Evolutionary conservation across 2,329 filamentous ascomycete genomes (phyloP).

Genomic region (Pleoardoris graminearum): DNA sequence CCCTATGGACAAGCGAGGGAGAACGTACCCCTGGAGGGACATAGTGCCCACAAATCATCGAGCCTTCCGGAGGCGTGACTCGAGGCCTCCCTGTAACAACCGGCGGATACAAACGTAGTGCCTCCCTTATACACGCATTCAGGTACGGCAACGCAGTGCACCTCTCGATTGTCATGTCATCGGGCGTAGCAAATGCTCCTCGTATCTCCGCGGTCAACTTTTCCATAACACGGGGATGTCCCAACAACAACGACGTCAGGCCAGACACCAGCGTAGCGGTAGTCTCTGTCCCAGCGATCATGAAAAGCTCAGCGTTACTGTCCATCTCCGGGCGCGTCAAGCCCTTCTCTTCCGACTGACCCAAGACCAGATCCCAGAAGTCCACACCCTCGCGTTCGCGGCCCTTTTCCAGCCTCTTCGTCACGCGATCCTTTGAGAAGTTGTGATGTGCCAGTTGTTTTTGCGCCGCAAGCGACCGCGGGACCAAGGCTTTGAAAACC

Average conservation of each 20-base stretch:
- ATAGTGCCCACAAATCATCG: conserved; percentile 41
- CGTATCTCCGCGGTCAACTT: conserved; percentile 36
- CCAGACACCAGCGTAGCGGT: conserved; percentile 49
- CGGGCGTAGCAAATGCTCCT: conserved; percentile 22
- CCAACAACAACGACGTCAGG: conserved; percentile 42
- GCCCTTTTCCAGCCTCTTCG: conserved; percentile 35
- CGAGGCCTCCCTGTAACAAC: conserved; percentile 42
- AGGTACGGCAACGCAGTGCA: conserved; percentile 42
- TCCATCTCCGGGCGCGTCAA: conserved; percentile 44
- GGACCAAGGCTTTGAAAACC: conserved; percentile 10
- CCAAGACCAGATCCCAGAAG: conserved; percentile 47
- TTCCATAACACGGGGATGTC: conserved; percentile 29
- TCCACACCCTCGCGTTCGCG: conserved; percentile 36
- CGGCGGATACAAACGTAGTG: conserved; percentile 49
- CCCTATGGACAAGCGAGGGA: background rate
- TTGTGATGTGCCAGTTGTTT: conserved; percentile 22
- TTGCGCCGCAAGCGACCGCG: conserved; percentile 9
- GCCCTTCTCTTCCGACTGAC: conserved; percentile 30
- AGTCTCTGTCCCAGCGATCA: conserved; percentile 52
- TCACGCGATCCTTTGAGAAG: conserved; percentile 29
- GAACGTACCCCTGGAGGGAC: conserved; percentile 37
- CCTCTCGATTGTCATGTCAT: conserved; percentile 42
- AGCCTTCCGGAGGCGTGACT: conserved; percentile 41
- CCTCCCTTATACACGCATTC: conserved; percentile 49
- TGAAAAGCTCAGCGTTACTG: conserved; percentile 42